Conservation (phyloP, 345 rosid genomes). For the Adansonia digitata region DNA sequence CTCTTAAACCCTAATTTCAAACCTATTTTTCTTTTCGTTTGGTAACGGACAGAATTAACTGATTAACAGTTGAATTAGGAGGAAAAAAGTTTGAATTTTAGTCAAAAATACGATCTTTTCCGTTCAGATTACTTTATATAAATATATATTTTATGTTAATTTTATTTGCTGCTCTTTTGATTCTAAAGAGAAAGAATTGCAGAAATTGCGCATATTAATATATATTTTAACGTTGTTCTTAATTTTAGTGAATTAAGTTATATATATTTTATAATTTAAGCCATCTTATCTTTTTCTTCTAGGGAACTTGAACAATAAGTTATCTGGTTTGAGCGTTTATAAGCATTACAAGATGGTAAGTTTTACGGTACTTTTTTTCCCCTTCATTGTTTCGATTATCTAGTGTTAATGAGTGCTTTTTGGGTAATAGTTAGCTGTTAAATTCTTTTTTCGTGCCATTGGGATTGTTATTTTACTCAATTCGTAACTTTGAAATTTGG, state of each 20-base stretch:
- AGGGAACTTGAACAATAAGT: constrained; percentile 27
- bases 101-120: neutral
- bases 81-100: neutral
- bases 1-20: neutral
- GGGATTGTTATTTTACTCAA: neutral
- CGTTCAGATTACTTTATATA: neutral
- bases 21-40: neutral
- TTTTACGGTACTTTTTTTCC: neutral
- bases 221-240: neutral
- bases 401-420: neutral
- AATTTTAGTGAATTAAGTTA: neutral
- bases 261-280: neutral
- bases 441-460: neutral
- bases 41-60: neutral
- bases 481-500: neutral
- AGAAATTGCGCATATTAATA: neutral
- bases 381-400: neutral
- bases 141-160: neutral
- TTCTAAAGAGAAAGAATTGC: neutral
- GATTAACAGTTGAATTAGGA: neutral
- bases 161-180: neutral
- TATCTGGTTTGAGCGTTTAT: neutral
- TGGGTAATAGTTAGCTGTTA: neutral
- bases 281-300: neutral
- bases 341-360: constrained; percentile 30